Evolutionary conservation across 1,139 yeast genomes (phyloP).

Genomic region (Pichia sp.): DNA sequence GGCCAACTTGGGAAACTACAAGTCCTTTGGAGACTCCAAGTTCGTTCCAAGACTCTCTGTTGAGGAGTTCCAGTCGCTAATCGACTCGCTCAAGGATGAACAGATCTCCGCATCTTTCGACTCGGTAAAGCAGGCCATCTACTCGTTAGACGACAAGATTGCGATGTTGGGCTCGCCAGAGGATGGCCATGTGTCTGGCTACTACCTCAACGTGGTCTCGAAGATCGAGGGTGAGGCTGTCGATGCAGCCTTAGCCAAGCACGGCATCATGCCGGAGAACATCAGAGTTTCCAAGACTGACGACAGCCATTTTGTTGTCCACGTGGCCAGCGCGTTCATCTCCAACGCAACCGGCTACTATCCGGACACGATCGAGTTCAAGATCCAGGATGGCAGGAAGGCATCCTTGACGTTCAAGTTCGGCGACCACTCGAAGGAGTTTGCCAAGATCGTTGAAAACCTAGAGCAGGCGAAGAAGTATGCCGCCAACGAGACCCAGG

Average conservation of each 20-base stretch:
- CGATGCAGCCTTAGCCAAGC: slow-evolving; percentile 56
- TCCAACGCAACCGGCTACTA: slow-evolving; percentile 42
- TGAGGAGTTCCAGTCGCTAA: slow-evolving; percentile 46
- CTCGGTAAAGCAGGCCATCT: slow-evolving; percentile 46
- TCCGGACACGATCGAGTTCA: slow-evolving; percentile 37
- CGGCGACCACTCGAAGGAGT: slow-evolving; percentile 74
- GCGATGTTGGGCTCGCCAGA: slow-evolving; percentile 74
- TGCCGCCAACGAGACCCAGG: slow-evolving; percentile 73
- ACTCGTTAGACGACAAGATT: slow-evolving; percentile 43
- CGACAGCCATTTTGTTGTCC: slow-evolving; percentile 45
- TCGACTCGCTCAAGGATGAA: slow-evolving; percentile 40
- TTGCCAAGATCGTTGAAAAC: slow-evolving; percentile 52
- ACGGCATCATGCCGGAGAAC: slow-evolving; percentile 77
- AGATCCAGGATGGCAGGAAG: slow-evolving; percentile 32
- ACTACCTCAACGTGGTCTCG: slow-evolving; percentile 54
- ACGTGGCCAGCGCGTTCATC: slow-evolving; percentile 55
- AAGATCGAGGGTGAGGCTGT: slow-evolving; percentile 61
- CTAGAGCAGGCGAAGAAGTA: slow-evolving; percentile 53
- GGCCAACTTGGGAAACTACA: slow-evolving; percentile 79
- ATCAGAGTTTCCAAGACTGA: slow-evolving; percentile 59
- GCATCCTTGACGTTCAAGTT: slow-evolving; percentile 50
- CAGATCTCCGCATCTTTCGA: slow-evolving; percentile 40
- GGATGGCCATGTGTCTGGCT: slow-evolving; percentile 68
- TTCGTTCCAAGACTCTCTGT: slow-evolving; percentile 61
- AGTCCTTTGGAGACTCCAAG: slow-evolving; percentile 85